Evolutionary conservation across 1,284 basidiomycete genomes (phyloP).

Genomic region (Puccinia triticina): DNA sequence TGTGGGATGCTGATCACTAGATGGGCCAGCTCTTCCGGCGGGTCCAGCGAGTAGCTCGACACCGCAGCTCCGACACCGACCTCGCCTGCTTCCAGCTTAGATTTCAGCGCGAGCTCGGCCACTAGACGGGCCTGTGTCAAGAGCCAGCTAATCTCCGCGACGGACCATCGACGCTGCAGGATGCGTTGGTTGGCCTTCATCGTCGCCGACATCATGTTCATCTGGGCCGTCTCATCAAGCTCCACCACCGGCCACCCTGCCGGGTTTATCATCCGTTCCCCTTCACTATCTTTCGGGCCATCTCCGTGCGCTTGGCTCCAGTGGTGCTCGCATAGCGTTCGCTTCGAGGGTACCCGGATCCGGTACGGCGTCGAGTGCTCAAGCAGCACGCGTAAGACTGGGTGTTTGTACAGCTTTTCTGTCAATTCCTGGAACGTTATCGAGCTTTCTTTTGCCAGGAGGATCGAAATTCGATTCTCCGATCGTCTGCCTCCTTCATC

Average conservation of each 20-base stretch:
- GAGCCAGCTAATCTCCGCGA: slow-evolving; percentile 10
- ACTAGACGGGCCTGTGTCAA: background rate
- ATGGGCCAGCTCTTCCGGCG: background rate
- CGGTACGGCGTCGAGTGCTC: slow-evolving; percentile 32
- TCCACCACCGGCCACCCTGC: slow-evolving; percentile 4
- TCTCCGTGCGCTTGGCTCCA: background rate
- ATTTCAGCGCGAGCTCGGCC: background rate
- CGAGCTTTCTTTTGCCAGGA: background rate
- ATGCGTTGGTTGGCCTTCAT: slow-evolving; percentile 20
- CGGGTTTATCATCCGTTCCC: background rate
- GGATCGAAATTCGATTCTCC: background rate
- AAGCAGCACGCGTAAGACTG: background rate
- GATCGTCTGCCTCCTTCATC: background rate
- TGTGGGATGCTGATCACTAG: background rate
- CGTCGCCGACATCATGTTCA: background rate
- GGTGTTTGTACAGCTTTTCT: background rate
- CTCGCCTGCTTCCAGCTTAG: background rate
- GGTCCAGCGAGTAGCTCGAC: background rate
- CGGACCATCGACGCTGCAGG: slow-evolving; percentile 14
- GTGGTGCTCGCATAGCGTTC: background rate
- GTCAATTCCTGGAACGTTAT: slow-evolving; percentile 34
- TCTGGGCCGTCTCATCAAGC: background rate
- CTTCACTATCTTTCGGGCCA: background rate
- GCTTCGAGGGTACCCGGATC: slow-evolving; percentile 23
- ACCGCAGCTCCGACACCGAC: slow-evolving; percentile 17